phyloP scores from a whole-genome alignment of 2,329 filamentous ascomycete species.

The Phialemoniopsis sp. region DNA sequence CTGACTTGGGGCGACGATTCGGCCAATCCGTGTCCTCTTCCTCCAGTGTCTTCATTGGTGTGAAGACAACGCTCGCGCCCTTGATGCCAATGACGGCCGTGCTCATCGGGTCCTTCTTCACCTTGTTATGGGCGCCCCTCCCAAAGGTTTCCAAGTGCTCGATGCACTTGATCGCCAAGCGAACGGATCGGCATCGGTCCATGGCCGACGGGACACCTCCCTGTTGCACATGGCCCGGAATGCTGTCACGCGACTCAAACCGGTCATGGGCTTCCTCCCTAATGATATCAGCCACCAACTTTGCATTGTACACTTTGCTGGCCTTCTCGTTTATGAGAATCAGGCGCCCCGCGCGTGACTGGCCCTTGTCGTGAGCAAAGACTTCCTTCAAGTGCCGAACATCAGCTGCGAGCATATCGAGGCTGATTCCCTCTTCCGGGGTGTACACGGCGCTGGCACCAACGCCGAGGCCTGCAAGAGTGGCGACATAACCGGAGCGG shows the following conservation, averaged over 20 bases:
- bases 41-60: conserved; percentile 76
- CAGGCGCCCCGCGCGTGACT: conserved; percentile 84
- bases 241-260: conserved; percentile 88
- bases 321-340: conserved; percentile 97
- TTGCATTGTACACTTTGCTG: conserved; percentile 83
- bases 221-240: conserved; percentile 92
- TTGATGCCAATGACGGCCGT: conserved; percentile 86
- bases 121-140: conserved; percentile 59
- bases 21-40: conserved; percentile 88
- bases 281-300: conserved; percentile 93
- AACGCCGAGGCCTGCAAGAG: conserved; percentile 83
- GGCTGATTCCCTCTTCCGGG: conserved; percentile 89
- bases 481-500: conserved; percentile 89
- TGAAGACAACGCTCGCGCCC: conserved; percentile 86
- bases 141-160: conserved; percentile 82
- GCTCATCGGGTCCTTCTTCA: conserved; percentile 70
- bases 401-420: conserved; percentile 88
- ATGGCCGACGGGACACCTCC: conserved; percentile 90
- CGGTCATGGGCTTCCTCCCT: conserved; percentile 86
- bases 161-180: conserved; percentile 90
- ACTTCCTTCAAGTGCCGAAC: conserved; percentile 84
- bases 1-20: conserved; percentile 75
- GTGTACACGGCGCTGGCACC: conserved; percentile 94
- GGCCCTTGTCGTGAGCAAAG: conserved; percentile 81
- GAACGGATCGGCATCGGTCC: conserved; percentile 89